Base-by-base conservation (phyloP, 2,329 filamentous ascomycete genomes). In the Truncatella angustata region DNA sequence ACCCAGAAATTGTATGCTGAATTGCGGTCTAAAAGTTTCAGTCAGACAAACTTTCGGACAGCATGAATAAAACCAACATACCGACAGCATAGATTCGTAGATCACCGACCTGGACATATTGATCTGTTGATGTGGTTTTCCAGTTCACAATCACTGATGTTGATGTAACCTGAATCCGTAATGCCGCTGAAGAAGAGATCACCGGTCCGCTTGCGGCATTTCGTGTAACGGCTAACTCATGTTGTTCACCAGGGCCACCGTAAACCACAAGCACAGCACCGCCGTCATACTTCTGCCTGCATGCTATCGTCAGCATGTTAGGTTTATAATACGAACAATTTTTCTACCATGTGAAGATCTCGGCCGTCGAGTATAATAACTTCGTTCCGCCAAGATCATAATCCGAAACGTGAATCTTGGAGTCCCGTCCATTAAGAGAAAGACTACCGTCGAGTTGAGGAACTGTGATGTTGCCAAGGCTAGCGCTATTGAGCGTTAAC, bases 321-420 rank as follows among this genome's bases (percentile, higher is more conserved):
- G 0, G 11, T n/a, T n/a, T 30, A 14, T 10, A 43, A n/a, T n/a
- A 44, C 11, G n/a, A 11, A 30, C 18, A 2, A 4, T 11, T 23
- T 16, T 24, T 26, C 10, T 40, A 86, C 81, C 85, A 87, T 0
- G 85, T 88, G 55, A 85, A 82, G 21, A 90, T 79, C 60, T 90
- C 86, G 0, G 84, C 84, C 2, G 86, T 86, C 0, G 83, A 88
- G 66, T 89, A 90, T 1, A 88, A 64, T 14, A 90, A 62, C 1
- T 73, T 79, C 4, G 73, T 68, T n/a, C 78, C 76, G 0, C 82
- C 84, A 43, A 89, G 68, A 11, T 80, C 73, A 54, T 89, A 90
- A 58, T 90, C 84, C 0, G 79, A 83, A 4, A 89, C 79, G 60
- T 86, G 82, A 37, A 87, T 77, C 67, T 82, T 88, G 0, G 85